These are phyloP conservation scores for Boletus reticuloceps DNA, from an alignment of 768 basidiomycete genomes.

Conservation along the genomic window DNA sequence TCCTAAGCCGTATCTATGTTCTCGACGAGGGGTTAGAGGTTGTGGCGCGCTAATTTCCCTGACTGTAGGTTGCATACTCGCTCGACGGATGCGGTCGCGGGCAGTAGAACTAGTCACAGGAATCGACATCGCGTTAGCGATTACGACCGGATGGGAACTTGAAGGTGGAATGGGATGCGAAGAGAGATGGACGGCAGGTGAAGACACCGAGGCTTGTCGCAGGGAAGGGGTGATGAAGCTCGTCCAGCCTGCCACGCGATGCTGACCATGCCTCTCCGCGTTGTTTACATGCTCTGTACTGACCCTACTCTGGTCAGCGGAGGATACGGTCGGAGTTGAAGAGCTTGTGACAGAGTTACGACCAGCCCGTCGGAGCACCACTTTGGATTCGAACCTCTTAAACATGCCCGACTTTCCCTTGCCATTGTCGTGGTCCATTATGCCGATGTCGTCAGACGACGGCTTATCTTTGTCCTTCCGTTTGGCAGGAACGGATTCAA, in stretches of 20 bases:
- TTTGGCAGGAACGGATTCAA: slow-evolving; percentile 43
- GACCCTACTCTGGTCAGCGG: slow-evolving; percentile 22
- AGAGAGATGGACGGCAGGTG: slow-evolving; percentile 66
- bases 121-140: slow-evolving; percentile 47
- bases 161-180: slow-evolving; percentile 55
- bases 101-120: slow-evolving; percentile 46
- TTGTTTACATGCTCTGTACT: slow-evolving; percentile 33
- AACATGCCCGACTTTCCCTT: slow-evolving; percentile 47
- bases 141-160: slow-evolving; percentile 46
- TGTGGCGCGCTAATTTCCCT: slow-evolving; percentile 43
- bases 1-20: slow-evolving; percentile 20
- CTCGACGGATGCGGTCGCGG: slow-evolving; percentile 43
- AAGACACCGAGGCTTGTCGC: slow-evolving; percentile 70
- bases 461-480: slow-evolving; percentile 42
- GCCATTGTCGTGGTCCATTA: slow-evolving; percentile 33
- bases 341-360: slow-evolving; percentile 39
- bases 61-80: slow-evolving; percentile 33
- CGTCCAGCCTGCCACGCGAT: slow-evolving; percentile 51
- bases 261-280: slow-evolving; percentile 36
- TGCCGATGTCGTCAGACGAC: slow-evolving; percentile 29
- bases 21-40: slow-evolving; percentile 35
- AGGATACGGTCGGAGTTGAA: slow-evolving; percentile 39
- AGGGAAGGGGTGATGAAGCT: slow-evolving; percentile 66
- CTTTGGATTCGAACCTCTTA: slow-evolving; percentile 46
- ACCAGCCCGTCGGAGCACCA: slow-evolving; percentile 46